phyloP scores from a whole-genome alignment of 306 rosid species.

The Rosa multiflora region DNA sequence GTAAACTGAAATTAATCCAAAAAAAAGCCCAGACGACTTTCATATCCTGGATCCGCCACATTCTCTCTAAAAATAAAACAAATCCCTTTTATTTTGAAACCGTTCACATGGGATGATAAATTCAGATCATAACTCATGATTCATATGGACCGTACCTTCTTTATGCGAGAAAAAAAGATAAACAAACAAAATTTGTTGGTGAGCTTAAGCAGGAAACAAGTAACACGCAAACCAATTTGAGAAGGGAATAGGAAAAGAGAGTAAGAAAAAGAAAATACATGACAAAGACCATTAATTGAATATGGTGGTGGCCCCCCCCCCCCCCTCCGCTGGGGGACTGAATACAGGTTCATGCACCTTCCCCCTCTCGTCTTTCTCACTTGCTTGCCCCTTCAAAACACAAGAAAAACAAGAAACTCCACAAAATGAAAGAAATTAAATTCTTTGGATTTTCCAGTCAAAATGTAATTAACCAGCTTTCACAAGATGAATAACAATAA shows the following conservation, averaged over 20 bases:
- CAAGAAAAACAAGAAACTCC: neutral
- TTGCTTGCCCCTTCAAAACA: neutral
- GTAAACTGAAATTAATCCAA: no score
- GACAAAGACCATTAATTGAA: neutral
- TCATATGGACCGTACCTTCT: neutral
- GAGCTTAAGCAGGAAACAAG: neutral
- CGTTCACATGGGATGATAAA: neutral
- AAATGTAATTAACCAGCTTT: constrained; percentile 24
- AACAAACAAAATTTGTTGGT: neutral
- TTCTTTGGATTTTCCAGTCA: constrained; percentile 2
- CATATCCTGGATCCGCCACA: no score
- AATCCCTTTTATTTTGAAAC: no score
- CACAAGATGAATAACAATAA: constrained; percentile 21
- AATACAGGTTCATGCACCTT: constrained; percentile 48
- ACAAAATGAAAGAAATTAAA: neutral
- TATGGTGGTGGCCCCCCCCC: constrained; percentile 25
- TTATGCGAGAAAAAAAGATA: neutral
- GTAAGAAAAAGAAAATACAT: neutral
- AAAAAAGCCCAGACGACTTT: no score
- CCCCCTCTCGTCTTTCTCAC: neutral
- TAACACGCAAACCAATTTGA: neutral
- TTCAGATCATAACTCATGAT: neutral
- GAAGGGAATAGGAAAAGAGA: neutral
- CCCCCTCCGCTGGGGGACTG: neutral
- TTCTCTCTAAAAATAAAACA: neutral